Percentiles rank a stretch among this genome's conserved stretches.
Evolutionary conservation across 768 basidiomycete genomes (phyloP).

Genomic region (Pulveroboletus sp.): DNA sequence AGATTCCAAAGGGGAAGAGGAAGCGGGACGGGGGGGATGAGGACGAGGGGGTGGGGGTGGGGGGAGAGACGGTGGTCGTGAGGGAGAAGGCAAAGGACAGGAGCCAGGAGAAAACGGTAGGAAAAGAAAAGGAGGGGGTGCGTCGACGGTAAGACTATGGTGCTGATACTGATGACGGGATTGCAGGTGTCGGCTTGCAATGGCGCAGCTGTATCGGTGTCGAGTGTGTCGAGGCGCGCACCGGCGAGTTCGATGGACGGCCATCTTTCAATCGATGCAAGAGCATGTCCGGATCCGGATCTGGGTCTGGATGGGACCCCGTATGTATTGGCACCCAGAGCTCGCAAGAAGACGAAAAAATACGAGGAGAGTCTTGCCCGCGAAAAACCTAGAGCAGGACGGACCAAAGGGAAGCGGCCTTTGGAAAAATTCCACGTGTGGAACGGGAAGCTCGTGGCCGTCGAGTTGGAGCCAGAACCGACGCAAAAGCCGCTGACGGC

Average conservation of each 20-base stretch:
- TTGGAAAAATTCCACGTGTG: slow-evolving; percentile 10
- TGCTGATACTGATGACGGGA: slow-evolving; percentile 2
- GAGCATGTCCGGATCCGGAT: too few species aligned
- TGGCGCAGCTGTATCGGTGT: neutral
- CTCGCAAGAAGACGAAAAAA: slow-evolving; percentile 4
- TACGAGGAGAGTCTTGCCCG: neutral
- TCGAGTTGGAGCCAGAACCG: neutral
- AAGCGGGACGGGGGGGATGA: slow-evolving; percentile 2
- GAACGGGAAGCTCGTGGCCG: slow-evolving; percentile 14
- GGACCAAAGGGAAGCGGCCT: neutral
- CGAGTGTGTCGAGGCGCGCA: neutral
- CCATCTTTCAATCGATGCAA: too few species aligned
- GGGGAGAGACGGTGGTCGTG: neutral
- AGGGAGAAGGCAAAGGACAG: neutral
- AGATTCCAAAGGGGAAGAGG: slow-evolving; percentile 14
- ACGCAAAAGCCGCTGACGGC: neutral
- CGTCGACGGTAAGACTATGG: neutral
- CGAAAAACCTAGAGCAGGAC: neutral
- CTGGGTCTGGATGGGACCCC: neutral
- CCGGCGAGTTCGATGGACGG: neutral
- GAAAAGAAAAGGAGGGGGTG: neutral
- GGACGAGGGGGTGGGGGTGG: neutral
- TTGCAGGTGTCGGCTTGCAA: neutral
- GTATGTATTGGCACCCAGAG: neutral
- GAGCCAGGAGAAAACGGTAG: neutral